Percentiles rank a stretch among this genome's conserved stretches.
Conservation (phyloP, 179 eudicot genomes). For the Beta corolliflora region DNA sequence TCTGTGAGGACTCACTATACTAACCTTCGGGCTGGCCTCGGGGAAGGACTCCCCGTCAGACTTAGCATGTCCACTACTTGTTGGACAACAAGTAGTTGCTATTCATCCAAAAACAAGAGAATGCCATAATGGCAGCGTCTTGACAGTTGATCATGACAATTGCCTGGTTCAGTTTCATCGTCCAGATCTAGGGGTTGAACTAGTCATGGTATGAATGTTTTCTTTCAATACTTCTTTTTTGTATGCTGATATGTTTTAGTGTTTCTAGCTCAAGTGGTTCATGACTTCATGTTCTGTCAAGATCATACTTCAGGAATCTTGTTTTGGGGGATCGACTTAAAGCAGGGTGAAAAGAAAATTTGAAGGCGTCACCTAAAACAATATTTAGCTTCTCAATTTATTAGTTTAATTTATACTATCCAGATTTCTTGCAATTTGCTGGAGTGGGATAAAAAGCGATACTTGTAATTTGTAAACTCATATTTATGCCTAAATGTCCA, state of each 20-base stretch:
- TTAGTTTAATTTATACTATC: neutral
- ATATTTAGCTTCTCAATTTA: neutral
- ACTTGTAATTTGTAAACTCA: no score
- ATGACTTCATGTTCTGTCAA: neutral
- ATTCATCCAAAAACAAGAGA: conserved; percentile 93
- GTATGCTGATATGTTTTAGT: neutral
- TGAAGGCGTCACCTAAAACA: neutral
- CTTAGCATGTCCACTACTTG: conserved; percentile 80
- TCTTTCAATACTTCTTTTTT: neutral
- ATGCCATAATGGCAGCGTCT: conserved; percentile 80
- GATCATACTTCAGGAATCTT: neutral
- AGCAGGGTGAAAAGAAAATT: neutral
- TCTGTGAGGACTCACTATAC: conserved; percentile 83
- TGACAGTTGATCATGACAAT: conserved; percentile 72
- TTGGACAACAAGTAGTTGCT: conserved; percentile 87
- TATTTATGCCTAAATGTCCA: neutral
- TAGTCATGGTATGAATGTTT: conserved; percentile 83
- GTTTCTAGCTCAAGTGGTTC: neutral
- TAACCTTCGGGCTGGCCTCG: conserved; percentile 71
- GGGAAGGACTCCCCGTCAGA: conserved; percentile 92
- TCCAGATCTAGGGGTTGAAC: conserved; percentile 86
- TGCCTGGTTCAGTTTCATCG: conserved; percentile 88
- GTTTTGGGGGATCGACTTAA: neutral
- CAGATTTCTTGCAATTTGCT: neutral
- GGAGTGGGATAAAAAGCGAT: neutral